Conservation (phyloP, 2,329 filamentous ascomycete genomes). For the Pseudocercospora fuligena region DNA sequence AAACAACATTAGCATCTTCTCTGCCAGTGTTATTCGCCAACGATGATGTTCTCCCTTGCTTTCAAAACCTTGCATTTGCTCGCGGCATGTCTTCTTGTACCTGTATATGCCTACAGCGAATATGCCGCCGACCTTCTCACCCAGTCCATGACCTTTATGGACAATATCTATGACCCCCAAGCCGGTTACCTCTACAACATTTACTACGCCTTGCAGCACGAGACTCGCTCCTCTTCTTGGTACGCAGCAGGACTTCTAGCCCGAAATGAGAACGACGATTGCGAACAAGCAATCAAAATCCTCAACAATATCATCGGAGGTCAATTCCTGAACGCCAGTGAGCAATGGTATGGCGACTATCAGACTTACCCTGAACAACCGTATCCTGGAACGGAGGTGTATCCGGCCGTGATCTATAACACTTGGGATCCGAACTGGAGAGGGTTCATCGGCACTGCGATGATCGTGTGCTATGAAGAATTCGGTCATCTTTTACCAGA, state of each 20-base stretch:
- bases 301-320: conserved; percentile 58
- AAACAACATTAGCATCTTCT: neutral
- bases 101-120: neutral
- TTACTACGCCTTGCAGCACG: conserved; percentile 57
- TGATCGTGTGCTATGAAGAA: conserved; percentile 65
- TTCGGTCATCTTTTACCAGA: conserved; percentile 55
- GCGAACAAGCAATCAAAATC: conserved; percentile 57
- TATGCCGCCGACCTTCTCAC: conserved; percentile 22
- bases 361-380: conserved; percentile 63
- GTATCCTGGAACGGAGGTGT: conserved; percentile 57
- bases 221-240: conserved; percentile 63
- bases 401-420: conserved; percentile 58
- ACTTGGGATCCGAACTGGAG: conserved; percentile 68
- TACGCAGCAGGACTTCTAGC: conserved; percentile 64
- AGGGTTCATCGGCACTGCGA: conserved; percentile 64
- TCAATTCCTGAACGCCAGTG: conserved; percentile 58
- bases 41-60: too few species aligned
- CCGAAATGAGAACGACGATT: conserved; percentile 58
- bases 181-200: conserved; percentile 59
- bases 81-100: too few species aligned
- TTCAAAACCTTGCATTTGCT: too few species aligned
- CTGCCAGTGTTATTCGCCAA: too few species aligned
- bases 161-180: conserved; percentile 58
- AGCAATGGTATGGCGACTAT: conserved; percentile 64
- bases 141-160: conserved; percentile 44